phyloP scores from a whole-genome alignment of 108 stramenopile genomes.

The Thalassiosira profunda region DNA sequence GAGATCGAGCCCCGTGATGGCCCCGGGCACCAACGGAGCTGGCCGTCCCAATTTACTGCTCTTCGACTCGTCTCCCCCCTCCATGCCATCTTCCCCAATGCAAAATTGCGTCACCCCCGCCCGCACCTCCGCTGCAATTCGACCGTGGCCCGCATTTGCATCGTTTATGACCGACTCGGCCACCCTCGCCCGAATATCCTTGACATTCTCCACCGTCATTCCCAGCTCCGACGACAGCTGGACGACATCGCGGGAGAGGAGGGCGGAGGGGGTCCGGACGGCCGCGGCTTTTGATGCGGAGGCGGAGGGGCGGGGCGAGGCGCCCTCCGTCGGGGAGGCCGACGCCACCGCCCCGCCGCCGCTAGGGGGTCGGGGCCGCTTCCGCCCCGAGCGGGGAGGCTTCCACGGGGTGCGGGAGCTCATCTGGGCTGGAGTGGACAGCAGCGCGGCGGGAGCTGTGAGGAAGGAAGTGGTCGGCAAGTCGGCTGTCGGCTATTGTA shows the following conservation, averaged over 20 bases:
- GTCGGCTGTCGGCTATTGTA: too few species aligned
- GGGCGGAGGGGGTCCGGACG: constrained; percentile 44
- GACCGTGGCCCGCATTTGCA: constrained; percentile 21
- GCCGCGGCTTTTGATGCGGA: constrained; percentile 19
- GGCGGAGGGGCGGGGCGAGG: too few species aligned
- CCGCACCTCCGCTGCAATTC: neutral
- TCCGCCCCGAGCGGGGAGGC: too few species aligned
- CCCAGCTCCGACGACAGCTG: constrained; percentile 12
- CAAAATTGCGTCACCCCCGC: constrained; percentile 16
- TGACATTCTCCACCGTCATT: constrained; percentile 5
- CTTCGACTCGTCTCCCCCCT: neutral
- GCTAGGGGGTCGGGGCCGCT: too few species aligned
- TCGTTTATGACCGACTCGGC: constrained; percentile 24
- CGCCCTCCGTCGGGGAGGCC: too few species aligned
- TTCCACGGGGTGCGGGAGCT: too few species aligned
- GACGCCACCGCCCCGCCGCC: too few species aligned
- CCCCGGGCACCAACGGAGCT: constrained; percentile 15
- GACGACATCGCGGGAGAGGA: constrained; percentile 39
- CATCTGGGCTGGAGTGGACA: too few species aligned
- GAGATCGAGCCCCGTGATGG: constrained; percentile 31
- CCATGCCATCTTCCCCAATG: neutral
- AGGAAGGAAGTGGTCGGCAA: too few species aligned
- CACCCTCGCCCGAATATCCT: constrained; percentile 16
- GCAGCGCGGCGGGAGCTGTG: too few species aligned
- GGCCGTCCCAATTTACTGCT: constrained; percentile 5